These are phyloP conservation scores for Inga laurina DNA, from an alignment of 306 rosid genomes.

Conservation along the genomic window DNA sequence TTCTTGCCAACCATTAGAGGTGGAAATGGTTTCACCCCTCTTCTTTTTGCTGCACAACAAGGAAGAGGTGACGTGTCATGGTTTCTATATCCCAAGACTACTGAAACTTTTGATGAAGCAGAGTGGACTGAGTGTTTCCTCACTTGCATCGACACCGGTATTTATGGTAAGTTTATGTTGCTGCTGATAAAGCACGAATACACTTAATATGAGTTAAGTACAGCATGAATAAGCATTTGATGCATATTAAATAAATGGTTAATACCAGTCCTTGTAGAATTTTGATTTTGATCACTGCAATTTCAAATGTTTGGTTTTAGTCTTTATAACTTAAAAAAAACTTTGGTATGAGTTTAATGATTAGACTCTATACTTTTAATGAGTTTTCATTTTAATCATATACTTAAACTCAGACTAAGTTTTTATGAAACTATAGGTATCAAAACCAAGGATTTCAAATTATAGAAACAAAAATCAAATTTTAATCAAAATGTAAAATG, in stretches of 20 bases:
- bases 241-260: neutral
- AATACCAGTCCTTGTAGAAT: too few relatives aligned
- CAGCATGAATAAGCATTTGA: too few relatives aligned
- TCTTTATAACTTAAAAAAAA: too few relatives aligned
- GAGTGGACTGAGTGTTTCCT: constrained; percentile 33
- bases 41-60: constrained; percentile 38
- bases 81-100: neutral
- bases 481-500: accelerated
- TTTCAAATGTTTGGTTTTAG: too few relatives aligned
- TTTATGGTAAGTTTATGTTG: constrained; percentile 23
- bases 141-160: constrained; percentile 29
- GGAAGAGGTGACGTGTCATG: constrained; percentile 36
- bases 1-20: neutral
- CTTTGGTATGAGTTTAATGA: too few relatives aligned
- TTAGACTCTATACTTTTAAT: too few relatives aligned
- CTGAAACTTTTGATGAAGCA: neutral
- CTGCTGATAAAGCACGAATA: neutral
- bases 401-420: too few relatives aligned
- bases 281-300: too few relatives aligned
- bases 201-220: neutral
- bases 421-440: too few relatives aligned
- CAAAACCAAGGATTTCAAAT: too few relatives aligned
- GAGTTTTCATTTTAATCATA: too few relatives aligned
- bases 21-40: constrained; percentile 16
- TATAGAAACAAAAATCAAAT: too few relatives aligned